Conservation (phyloP, 352 stramenopile species). For the Pythium biforme region DNA sequence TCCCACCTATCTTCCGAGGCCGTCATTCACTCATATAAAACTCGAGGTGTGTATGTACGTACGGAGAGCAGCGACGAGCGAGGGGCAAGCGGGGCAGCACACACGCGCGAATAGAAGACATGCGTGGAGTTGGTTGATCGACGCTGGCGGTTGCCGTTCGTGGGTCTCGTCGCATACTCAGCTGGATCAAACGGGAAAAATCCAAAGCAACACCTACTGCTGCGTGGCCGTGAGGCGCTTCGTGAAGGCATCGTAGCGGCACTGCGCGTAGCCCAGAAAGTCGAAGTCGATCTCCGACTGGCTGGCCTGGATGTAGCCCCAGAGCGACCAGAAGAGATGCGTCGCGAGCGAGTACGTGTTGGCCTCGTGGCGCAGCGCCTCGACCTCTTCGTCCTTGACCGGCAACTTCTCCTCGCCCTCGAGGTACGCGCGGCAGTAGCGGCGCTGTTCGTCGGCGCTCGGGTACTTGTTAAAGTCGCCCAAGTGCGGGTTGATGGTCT, state of each 20-base stretch:
- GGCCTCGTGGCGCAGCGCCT: conserved; percentile 60
- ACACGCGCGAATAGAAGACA: too few relatives aligned
- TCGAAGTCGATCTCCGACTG: conserved; percentile 93
- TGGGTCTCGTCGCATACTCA: not conserved
- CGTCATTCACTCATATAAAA: not conserved
- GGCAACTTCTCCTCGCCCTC: conserved; percentile 37
- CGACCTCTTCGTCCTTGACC: conserved; percentile 56
- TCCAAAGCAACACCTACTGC: conserved; percentile 24
- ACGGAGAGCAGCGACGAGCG: not conserved
- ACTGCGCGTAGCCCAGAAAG: conserved; percentile 84
- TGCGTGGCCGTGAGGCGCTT: conserved; percentile 46
- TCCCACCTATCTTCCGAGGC: too few relatives aligned
- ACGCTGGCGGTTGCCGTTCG: not conserved
- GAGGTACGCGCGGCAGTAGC: conserved; percentile 72
- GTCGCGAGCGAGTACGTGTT: conserved; percentile 85
- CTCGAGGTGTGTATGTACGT: too few relatives aligned
- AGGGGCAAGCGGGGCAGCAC: conserved; percentile 12
- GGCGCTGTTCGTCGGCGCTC: conserved; percentile 56
- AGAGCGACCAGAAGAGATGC: conserved; percentile 91
- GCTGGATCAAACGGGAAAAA: not conserved
- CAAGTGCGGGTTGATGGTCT: conserved; percentile 75
- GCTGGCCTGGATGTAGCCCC: conserved; percentile 87
- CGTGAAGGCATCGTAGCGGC: conserved; percentile 73
- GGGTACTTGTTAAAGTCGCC: conserved; percentile 78
- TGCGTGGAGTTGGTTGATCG: not conserved